Base-by-base conservation (phyloP, 225 moss, liverwort and hornwort species). In the Polytrichum commune region DNA sequence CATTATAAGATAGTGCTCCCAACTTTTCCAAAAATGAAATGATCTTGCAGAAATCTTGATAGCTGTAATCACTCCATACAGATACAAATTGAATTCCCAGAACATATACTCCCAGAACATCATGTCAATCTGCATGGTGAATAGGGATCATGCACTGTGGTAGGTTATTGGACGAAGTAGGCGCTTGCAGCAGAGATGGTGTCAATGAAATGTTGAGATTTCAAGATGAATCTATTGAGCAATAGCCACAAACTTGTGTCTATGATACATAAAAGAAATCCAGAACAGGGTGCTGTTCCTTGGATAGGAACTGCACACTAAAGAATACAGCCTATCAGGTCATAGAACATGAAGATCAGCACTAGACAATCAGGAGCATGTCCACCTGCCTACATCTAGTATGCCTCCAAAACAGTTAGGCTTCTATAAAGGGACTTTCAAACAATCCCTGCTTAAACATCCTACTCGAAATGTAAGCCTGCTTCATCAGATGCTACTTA, bases 381-480 rank as follows among this genome's bases (percentile, higher is more conserved):
- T 74, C 82, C 65, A 32, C 67, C 74, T 76, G 78, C 68, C 85
- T 76, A 79, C 72, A 72, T 79, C 76, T 79, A 76, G 19, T 53
- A 72, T 68, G 74, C 73, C 79, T 82, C 79, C 70, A 72, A 72
- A 85, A 79, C 74, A 75, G 70, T 73, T 75, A 67, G 82, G 82
- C 82, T 86, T 86, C 86, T 86, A 77, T 86, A 86, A 86, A 82
- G 86, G 82, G 86, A 86, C 64, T 60, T 80, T 86, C 74, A 75
- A 68, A 64, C 62, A 38, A 71, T 82, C 86, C 86, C 82, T 80
- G 86, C 61, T 75, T 71, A 65, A 72, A 74, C 54, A 64, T 70
- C 29, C 67, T 66, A 38, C 24, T 65, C 18, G 73, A 73, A 76
- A 33, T 76, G 74, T 83, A 60, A 74, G 71, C 73, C 13, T 46